Conservation (phyloP, 1,139 yeast genomes). For the Saccharomyces hybrid region DNA sequence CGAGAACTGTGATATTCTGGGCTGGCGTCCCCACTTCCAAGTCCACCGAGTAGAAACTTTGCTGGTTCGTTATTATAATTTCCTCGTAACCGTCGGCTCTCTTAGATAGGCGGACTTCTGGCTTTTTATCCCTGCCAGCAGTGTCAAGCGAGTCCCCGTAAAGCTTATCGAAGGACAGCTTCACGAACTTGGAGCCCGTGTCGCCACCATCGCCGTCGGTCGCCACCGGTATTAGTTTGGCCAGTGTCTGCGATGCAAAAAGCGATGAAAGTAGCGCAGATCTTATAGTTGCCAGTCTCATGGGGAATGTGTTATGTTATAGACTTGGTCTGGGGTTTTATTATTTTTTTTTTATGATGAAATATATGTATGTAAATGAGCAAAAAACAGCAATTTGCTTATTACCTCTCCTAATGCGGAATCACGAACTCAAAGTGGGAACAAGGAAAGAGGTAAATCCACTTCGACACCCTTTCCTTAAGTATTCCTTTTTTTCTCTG, state of each 20-base stretch:
- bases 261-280: not conserved
- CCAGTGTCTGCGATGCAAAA: not conserved
- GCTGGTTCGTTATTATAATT: constrained; percentile 21
- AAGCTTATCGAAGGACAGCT: constrained; percentile 7
- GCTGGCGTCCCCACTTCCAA: constrained; percentile 46
- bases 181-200: constrained; percentile 4
- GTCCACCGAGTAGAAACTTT: constrained; percentile 26
- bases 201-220: not conserved
- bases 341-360: not conserved
- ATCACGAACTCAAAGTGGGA: not conserved
- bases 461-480: not conserved
- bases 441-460: not conserved
- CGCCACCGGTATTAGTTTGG: not conserved
- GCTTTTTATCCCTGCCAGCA: constrained; percentile 6
- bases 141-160: constrained; percentile 7
- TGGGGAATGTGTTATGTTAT: not conserved
- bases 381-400: not conserved
- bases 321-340: not conserved
- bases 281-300: not conserved
- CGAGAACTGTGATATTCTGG: constrained; percentile 44
- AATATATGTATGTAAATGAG: not conserved
- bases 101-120: constrained; percentile 8
- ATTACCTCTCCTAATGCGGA: not conserved
- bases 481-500: not conserved
- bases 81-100: constrained; percentile 16